phyloP scores from a whole-genome alignment of 2,329 filamentous ascomycete genomes.

The Botrytis fabae region DNA sequence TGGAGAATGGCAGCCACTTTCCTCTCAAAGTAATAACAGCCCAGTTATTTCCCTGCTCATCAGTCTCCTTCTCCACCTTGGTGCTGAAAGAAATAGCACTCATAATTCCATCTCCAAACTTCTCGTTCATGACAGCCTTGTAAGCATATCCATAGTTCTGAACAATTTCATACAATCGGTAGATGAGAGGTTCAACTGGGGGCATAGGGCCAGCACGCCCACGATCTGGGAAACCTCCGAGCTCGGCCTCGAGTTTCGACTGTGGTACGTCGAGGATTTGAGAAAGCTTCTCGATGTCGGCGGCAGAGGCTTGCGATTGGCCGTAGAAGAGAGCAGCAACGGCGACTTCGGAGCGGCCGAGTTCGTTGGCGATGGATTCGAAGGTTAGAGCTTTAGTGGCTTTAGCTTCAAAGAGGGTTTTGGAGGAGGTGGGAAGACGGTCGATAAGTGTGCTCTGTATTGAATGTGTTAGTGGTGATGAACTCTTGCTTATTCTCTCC shows the following conservation, averaged over 20 bases:
- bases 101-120: constrained; percentile 94
- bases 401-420: constrained; percentile 79
- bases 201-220: constrained; percentile 80
- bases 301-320: constrained; percentile 70
- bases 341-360: constrained; percentile 84
- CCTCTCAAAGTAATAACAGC: constrained; percentile 80
- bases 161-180: constrained; percentile 88
- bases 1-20: constrained; percentile 63
- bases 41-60: constrained; percentile 78
- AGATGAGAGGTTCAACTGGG: constrained; percentile 82
- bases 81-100: constrained; percentile 90
- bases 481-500: constrained; percentile 22
- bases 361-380: constrained; percentile 69
- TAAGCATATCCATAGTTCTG: constrained; percentile 97
- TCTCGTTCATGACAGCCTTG: constrained; percentile 94
- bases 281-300: constrained; percentile 68
- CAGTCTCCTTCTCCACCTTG: constrained; percentile 90
- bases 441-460: constrained; percentile 62
- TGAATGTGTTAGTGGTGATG: not conserved
- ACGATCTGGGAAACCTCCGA: constrained; percentile 76
- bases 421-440: constrained; percentile 69
- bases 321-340: constrained; percentile 90
- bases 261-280: constrained; percentile 62
- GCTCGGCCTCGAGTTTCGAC: constrained; percentile 57
- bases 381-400: constrained; percentile 74